Conservation (phyloP, 2,329 filamentous ascomycete genomes). For the Dryadomyces sulphureus region DNA sequence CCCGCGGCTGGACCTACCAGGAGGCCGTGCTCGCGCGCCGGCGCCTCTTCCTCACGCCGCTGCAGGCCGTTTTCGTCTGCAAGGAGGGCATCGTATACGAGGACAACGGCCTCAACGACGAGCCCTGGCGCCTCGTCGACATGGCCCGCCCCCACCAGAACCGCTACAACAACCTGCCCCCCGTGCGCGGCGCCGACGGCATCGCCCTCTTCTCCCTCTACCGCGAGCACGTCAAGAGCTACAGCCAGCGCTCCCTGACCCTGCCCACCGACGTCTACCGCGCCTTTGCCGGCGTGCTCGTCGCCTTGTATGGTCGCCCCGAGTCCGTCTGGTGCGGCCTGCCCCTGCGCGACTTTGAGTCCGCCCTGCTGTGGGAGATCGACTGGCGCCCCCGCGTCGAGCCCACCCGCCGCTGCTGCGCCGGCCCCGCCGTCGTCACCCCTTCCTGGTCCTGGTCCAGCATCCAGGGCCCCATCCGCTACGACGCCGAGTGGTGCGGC, state of each 20-base stretch:
- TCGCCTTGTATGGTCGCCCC: background rate
- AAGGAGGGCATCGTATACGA: background rate
- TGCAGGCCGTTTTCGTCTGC: conserved; percentile 1
- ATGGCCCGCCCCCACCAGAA: background rate
- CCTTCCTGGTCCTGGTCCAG: background rate
- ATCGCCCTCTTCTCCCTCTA: background rate
- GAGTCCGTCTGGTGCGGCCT: background rate
- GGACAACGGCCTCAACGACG: background rate
- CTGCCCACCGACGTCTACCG: background rate
- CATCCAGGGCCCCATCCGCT: background rate
- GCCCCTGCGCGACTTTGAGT: background rate
- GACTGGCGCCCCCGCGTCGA: background rate
- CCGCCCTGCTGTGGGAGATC: conserved; percentile 3
- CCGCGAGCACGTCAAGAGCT: background rate
- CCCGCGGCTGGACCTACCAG: conserved; percentile 12
- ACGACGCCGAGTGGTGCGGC: background rate
- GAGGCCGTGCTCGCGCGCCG: conserved; percentile 10
- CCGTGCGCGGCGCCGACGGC: background rate
- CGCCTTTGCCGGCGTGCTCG: background rate
- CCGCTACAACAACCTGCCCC: background rate
- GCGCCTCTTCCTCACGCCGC: conserved; percentile 4
- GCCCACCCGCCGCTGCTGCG: background rate
- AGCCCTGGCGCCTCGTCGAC: background rate
- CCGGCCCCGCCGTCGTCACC: background rate
- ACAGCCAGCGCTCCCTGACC: background rate